Conservation (phyloP, 2,329 filamentous ascomycete species). For the Aspergillus glaucus region DNA sequence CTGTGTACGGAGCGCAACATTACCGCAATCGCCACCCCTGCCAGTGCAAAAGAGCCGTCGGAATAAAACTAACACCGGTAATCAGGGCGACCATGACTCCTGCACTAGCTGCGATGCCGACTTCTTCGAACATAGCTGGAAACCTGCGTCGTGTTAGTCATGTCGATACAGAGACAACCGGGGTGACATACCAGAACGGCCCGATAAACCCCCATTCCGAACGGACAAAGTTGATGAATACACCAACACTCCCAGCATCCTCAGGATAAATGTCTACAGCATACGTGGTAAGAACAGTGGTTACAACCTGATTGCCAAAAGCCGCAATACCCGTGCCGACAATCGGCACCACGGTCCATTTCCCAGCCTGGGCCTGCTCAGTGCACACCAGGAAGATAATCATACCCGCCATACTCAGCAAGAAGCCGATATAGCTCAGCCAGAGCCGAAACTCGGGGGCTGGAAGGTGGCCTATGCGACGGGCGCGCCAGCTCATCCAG, state of each 20-base stretch:
- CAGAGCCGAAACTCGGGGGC: conserved; percentile 51
- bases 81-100: conserved; percentile 22
- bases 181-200: conserved; percentile 25
- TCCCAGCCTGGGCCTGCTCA: conserved; percentile 35
- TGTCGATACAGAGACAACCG: no score
- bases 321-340: conserved; percentile 49
- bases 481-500: conserved; percentile 47
- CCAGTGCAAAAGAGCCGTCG: conserved; percentile 22
- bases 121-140: conserved; percentile 25
- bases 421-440: conserved; percentile 50
- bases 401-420: conserved; percentile 47
- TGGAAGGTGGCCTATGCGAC: conserved; percentile 30
- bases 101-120: conserved; percentile 24
- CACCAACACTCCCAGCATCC: conserved; percentile 51
- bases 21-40: conserved; percentile 29
- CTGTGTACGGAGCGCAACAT: no score
- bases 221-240: conserved; percentile 54
- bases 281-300: conserved; percentile 55
- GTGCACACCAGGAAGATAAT: conserved; percentile 53
- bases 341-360: conserved; percentile 53
- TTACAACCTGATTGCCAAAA: conserved; percentile 57
- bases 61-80: conserved; percentile 23
- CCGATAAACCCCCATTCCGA: conserved; percentile 30
- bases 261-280: conserved; percentile 53
- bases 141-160: conserved; percentile 17